Percentiles rank a stretch among this genome's conserved stretches.
Evolutionary conservation across 2,329 filamentous ascomycete genomes (phyloP).

Genomic region (Lachnellula occidentalis): DNA sequence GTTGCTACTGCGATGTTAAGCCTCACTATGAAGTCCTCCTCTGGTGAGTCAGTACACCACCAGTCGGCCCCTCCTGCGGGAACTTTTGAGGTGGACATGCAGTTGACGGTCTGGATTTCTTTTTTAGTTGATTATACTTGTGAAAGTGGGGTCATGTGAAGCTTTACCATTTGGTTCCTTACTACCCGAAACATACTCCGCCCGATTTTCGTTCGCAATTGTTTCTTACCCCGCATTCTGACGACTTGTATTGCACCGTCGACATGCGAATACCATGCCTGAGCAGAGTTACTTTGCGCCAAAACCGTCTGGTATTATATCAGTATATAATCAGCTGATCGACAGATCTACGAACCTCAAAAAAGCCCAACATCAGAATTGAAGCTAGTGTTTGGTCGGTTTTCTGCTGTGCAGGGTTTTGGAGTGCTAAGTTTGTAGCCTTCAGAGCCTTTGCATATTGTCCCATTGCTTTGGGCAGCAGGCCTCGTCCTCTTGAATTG

Average conservation of each 20-base stretch:
- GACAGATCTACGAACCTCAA: constrained; percentile 40
- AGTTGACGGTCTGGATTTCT: constrained; percentile 52
- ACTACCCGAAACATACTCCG: constrained; percentile 54
- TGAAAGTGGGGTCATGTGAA: neutral
- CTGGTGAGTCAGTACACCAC: constrained; percentile 51
- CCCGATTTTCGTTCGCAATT: constrained; percentile 48
- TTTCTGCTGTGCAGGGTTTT: constrained; percentile 43
- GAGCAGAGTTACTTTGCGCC: constrained; percentile 47
- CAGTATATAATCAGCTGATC: neutral
- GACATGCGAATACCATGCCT: constrained; percentile 59
- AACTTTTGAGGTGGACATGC: constrained; percentile 46
- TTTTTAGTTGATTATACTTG: constrained; percentile 47
- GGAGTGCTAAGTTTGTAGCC: constrained; percentile 47
- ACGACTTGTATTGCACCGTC: constrained; percentile 58
- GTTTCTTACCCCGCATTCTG: constrained; percentile 50
- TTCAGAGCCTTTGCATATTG: constrained; percentile 52
- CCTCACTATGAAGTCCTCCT: constrained; percentile 37
- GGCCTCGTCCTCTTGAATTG: constrained; percentile 27
- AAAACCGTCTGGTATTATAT: constrained; percentile 38
- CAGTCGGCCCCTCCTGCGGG: constrained; percentile 52
- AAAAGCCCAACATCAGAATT: constrained; percentile 54
- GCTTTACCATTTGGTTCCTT: constrained; percentile 52
- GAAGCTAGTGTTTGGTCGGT: constrained; percentile 55
- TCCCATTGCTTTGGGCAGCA: constrained; percentile 39
- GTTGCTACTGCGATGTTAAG: constrained; percentile 50